These are phyloP conservation scores for Heterobasidion occidentale DNA, from an alignment of 1,284 basidiomycete genomes.

Conservation along the genomic window DNA sequence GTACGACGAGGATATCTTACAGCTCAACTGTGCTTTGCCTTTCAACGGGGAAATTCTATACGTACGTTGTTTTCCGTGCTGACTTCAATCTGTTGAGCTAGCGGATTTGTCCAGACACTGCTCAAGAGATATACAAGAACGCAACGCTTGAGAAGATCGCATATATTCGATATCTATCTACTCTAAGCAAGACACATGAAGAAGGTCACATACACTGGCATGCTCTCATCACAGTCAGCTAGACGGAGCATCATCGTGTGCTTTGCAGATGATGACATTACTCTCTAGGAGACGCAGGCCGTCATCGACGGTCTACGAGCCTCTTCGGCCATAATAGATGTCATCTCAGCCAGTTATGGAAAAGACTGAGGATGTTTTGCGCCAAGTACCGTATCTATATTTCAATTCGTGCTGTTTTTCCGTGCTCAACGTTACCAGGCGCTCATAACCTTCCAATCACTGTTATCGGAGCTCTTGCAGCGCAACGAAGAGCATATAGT, in stretches of 20 bases:
- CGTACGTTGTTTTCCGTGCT: constrained; percentile 26
- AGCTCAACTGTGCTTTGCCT: constrained; percentile 62
- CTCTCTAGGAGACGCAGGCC: constrained; percentile 6
- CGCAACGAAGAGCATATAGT: not conserved
- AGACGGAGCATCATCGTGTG: not conserved
- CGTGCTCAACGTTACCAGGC: not conserved
- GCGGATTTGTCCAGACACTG: constrained; percentile 37
- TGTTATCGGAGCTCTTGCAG: not conserved
- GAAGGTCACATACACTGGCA: constrained; percentile 19
- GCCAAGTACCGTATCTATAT: constrained; percentile 1
- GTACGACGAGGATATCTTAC: constrained; percentile 1
- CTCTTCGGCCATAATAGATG: constrained; percentile 3
- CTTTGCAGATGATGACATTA: no score
- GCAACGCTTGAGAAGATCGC: constrained; percentile 49
- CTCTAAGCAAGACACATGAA: constrained; percentile 31
- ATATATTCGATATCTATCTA: constrained; percentile 39
- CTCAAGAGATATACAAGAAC: constrained; percentile 60
- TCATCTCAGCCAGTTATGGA: constrained; percentile 2
- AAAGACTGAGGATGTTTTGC: constrained; percentile 4
- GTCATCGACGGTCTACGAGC: constrained; percentile 3
- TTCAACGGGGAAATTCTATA: constrained; percentile 63
- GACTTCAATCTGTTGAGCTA: not conserved
- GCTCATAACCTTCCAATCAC: not conserved
- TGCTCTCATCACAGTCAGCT: constrained; percentile 20
- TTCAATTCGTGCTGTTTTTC: no score